Base-by-base conservation (phyloP, 805 yeast species). In the Metschnikowia baotianmanensis region DNA sequence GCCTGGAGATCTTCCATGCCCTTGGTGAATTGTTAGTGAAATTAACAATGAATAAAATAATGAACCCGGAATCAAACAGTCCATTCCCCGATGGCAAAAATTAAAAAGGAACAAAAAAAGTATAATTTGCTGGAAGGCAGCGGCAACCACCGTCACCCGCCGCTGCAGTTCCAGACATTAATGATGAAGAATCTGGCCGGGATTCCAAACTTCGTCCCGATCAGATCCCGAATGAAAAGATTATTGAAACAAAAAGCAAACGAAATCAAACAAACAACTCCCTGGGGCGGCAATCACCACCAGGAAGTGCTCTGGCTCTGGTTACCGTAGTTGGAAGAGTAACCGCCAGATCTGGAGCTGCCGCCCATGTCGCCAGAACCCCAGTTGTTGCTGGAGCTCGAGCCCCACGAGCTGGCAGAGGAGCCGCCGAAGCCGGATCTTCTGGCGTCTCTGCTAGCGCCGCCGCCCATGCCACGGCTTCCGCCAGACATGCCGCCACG, bases 401-500 rank as follows among this genome's bases (percentile, higher is more conserved):
- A 42, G 16, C 53, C 53, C 52, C 52, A 50, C 19, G 50, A 48
- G 51, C 51, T 38, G 29, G 47, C 52, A 34, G 54, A 50, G 17
- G 63, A 58, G 47, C 61, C 60, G 31, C 64, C 62, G 46, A 58
- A 58, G 38, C 69, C 68, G 38, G 36, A 43, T 65, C 75, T 75
- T 72, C 81, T 74, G 67, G 64, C 73, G 57, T 75, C 81, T 63
- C 77, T 69, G 55, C 46, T 62, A 5, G 25, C 25, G 52, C 61
- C 69, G 47, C 62, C 70, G 34, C 50, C 45, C 38, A 33, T 33
- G 21, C 51, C 46, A 35, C 42, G 36, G 30, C 34, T 19, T 46
- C 80, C 72, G 51, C 82, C 71, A 40, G 72, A 66, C 47, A 81
- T 71, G 50, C 80, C 73, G 45, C 86, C 78, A 17, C 52, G 49